A percentile compares a stretch with the other conserved stretches of the same genome.
Conservation (phyloP, 768 basidiomycete species). For the Lentinula lateritia region DNA sequence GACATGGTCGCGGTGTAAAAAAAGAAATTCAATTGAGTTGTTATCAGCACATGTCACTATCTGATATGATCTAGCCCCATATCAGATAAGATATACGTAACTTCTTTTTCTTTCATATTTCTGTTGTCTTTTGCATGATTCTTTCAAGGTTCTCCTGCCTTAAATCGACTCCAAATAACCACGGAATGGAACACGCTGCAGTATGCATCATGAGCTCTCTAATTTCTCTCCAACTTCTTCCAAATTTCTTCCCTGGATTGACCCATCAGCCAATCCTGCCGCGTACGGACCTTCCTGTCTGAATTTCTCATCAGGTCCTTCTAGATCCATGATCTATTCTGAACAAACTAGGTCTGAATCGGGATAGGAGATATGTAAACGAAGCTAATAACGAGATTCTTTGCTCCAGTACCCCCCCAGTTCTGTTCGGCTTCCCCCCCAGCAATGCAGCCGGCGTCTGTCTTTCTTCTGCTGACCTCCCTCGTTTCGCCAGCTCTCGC, state of each 20-base stretch:
- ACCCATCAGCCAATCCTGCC: not conserved
- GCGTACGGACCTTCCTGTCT: not conserved
- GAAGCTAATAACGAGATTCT: not conserved
- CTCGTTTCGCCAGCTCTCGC: constrained; percentile 42
- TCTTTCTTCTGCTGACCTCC: constrained; percentile 22
- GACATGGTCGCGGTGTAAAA: not conserved
- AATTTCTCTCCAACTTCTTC: not conserved
- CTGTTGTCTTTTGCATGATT: not conserved
- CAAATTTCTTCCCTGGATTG: not conserved
- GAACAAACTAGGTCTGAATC: not conserved
- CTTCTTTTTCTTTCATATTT: too few relatives aligned
- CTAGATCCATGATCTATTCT: not conserved
- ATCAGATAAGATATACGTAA: constrained; percentile 5
- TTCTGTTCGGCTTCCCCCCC: constrained; percentile 7
- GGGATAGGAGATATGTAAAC: constrained; percentile 1
- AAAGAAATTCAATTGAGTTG: not conserved
- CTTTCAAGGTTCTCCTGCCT: not conserved
- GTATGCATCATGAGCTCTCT: not conserved
- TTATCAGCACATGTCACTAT: not conserved
- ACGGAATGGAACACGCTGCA: not conserved
- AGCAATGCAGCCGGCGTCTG: constrained; percentile 19
- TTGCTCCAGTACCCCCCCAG: not conserved
- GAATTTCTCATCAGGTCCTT: not conserved
- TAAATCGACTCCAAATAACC: not conserved
- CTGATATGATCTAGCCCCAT: not conserved